Evolutionary conservation across 768 basidiomycete genomes (phyloP), one percentile per base, ranked within the genome.

Genomic region (Thelephora aurantiotincta): DNA sequence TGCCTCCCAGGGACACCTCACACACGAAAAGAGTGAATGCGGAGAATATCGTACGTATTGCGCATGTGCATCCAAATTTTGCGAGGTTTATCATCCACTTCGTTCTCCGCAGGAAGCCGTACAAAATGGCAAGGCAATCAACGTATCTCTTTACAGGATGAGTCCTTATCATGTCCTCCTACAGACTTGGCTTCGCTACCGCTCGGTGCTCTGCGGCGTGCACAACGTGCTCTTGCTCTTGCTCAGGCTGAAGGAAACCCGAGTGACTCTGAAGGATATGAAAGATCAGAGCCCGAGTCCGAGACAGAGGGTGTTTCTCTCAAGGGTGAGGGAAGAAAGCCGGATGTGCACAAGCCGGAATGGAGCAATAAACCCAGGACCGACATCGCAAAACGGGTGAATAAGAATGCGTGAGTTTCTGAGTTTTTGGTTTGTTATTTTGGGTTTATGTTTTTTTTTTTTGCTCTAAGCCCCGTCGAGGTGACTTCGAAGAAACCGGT

Each of bases 401-500:
- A 74, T 58, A 96, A 97, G 58, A 82, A 94, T 64, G 89, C 93
- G 92, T 93, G 64, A 52, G 89, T 72, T 20, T 22, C 38, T n/a
- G 12, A 34, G 26, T 33, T 26, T 45, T 48, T 14, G 35, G 35
- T n/a, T 13, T 43, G 12, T 6, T 35, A 14, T 14, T 41, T 18
- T 18, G 7, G 4, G 38, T 22, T 41, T 14, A 37, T 11, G 30
- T 18, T 48, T 41, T 19, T 35, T 22, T 43, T 44, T 53, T 12
- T 35, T 50, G 20, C 35, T 11, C 35, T 20, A 51, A 93, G 92
- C 1, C 92, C 92, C 1, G 71, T 67, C 30, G 89, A 90, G 54
- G 68, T 87, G 46, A 82, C 84, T 13, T 89, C 91, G 0, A 96
- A 92, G 62, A 75, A 73, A 55, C 88, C 87, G 1, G 86, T 93